These are phyloP conservation scores for Yarrowia sp. DNA, from an alignment of 805 yeast genomes.

Conservation along the genomic window DNA sequence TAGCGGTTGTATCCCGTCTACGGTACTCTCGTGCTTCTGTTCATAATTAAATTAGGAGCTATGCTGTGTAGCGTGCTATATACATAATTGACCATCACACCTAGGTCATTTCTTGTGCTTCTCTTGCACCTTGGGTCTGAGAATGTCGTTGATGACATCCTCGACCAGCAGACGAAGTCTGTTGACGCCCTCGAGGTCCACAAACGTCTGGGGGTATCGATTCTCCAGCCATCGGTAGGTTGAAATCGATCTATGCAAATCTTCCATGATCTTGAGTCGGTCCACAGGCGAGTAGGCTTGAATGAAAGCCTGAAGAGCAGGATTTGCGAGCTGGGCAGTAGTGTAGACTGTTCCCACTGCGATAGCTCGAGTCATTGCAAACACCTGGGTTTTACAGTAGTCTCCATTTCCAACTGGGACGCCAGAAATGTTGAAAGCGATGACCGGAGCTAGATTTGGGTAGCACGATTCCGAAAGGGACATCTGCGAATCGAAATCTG, in stretches of 20 bases:
- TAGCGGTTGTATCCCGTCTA: too few relatives aligned
- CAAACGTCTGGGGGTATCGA: slow-evolving; percentile 37
- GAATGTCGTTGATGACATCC: slow-evolving; percentile 16
- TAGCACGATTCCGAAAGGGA: neutral
- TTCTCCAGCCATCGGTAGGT: slow-evolving; percentile 36
- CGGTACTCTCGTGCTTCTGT: too few relatives aligned
- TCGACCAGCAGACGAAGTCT: slow-evolving; percentile 11
- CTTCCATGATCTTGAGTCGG: slow-evolving; percentile 32
- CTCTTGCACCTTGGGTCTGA: neutral
- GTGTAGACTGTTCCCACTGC: slow-evolving; percentile 14
- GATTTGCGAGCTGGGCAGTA: neutral
- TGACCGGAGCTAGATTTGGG: slow-evolving; percentile 1
- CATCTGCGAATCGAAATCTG: slow-evolving; percentile 20
- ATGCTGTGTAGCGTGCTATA: neutral
- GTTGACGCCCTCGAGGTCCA: slow-evolving; percentile 29
- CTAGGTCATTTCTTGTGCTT: neutral
- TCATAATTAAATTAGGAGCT: too few relatives aligned
- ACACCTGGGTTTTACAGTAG: neutral
- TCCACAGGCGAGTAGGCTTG: neutral
- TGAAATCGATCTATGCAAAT: slow-evolving; percentile 17
- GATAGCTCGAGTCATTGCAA: slow-evolving; percentile 19
- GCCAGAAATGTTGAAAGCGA: slow-evolving; percentile 8
- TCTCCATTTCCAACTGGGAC: neutral
- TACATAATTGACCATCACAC: neutral
- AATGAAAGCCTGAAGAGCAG: neutral